phyloP scores from a whole-genome alignment of 208 protist genomes.

The Trypanosoma avium region DNA sequence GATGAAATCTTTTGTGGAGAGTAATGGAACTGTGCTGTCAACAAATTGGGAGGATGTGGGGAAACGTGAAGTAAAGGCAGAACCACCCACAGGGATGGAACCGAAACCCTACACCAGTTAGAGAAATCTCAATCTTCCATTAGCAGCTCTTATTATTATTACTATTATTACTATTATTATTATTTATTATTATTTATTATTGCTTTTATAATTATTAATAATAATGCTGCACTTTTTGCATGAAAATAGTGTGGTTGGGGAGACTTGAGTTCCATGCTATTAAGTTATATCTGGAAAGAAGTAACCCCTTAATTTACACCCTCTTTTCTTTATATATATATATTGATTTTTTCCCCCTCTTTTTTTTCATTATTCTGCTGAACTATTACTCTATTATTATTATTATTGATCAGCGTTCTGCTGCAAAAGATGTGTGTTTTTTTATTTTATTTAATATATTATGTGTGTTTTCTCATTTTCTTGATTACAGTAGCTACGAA shows the following conservation, averaged over 20 bases:
- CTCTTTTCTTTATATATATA: conserved; percentile 14
- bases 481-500: too few relatives aligned
- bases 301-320: too few relatives aligned
- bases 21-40: conserved; percentile 94
- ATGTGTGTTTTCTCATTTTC: background rate
- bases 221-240: background rate
- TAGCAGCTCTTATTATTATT: conserved; percentile 11
- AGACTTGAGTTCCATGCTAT: too few relatives aligned
- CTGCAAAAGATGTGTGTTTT: too few relatives aligned
- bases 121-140: background rate
- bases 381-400: conserved; percentile 12
- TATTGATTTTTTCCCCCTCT: background rate
- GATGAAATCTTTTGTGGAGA: conserved; percentile 96
- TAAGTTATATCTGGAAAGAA: too few relatives aligned
- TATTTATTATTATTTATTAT: background rate
- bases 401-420: background rate
- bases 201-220: conserved; percentile 11
- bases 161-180: conserved; percentile 11
- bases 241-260: too few relatives aligned
- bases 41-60: conserved; percentile 97
- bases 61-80: conserved; percentile 67
- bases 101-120: conserved; percentile 42
- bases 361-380: conserved; percentile 1
- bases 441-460: background rate
- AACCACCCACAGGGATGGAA: conserved; percentile 92